These are phyloP conservation scores for Didymella segeticola DNA, from an alignment of 2,329 filamentous ascomycete genomes.

Conservation along the genomic window DNA sequence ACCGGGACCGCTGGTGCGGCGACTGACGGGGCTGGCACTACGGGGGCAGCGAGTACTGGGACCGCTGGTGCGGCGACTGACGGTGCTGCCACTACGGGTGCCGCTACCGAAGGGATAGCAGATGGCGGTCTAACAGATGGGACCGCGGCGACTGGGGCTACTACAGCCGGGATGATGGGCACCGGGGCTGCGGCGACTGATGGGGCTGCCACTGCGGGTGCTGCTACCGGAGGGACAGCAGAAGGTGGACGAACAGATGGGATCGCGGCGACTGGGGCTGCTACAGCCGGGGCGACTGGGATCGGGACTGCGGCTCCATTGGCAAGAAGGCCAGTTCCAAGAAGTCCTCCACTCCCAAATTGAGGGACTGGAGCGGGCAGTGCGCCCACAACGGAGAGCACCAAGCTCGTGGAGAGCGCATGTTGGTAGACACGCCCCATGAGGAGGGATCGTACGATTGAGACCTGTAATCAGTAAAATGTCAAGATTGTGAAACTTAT, in stretches of 20 bases:
- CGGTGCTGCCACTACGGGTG: neutral
- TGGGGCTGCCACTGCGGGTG: neutral
- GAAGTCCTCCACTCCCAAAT: neutral
- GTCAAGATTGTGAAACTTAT: neutral
- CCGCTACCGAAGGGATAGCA: neutral
- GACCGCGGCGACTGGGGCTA: too few species aligned
- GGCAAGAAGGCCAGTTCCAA: too few species aligned
- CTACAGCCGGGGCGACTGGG: too few species aligned
- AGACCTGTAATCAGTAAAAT: slow-evolving; percentile 1
- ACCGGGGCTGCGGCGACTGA: too few species aligned
- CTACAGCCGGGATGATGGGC: too few species aligned
- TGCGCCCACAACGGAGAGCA: slow-evolving; percentile 6
- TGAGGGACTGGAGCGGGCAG: slow-evolving; percentile 10
- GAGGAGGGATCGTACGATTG: neutral
- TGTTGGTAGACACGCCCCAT: slow-evolving; percentile 17
- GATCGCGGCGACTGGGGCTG: neutral
- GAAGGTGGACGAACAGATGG: neutral
- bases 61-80: neutral
- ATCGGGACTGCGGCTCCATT: too few species aligned
- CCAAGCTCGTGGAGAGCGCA: slow-evolving; percentile 14
- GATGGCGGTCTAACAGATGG: too few species aligned
- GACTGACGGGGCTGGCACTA: neutral
- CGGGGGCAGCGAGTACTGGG: neutral
- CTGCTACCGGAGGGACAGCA: neutral
- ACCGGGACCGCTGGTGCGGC: neutral